Evolutionary conservation across 2,329 filamentous ascomycete genomes (phyloP).

Genomic region (Botrytis galanthina): DNA sequence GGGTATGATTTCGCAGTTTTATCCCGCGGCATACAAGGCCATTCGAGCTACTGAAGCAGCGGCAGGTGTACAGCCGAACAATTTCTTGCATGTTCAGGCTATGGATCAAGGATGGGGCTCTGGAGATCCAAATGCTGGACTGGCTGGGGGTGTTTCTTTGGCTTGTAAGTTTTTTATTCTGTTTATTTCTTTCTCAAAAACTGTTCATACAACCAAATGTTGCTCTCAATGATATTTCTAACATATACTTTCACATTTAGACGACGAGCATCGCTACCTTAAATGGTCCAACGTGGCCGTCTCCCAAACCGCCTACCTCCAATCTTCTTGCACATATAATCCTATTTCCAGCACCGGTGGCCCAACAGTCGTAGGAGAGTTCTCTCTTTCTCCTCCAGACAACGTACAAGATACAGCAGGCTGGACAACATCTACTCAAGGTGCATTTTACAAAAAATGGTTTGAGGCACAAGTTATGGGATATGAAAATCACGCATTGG

Average conservation of each 20-base stretch:
- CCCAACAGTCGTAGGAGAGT: conserved; percentile 58
- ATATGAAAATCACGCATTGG: conserved; percentile 50
- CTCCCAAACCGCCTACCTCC: conserved; percentile 50
- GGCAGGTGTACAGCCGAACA: conserved; percentile 43
- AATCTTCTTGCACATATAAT: conserved; percentile 49
- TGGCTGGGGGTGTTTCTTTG: conserved; percentile 45
- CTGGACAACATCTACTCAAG: conserved; percentile 44
- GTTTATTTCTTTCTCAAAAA: background rate
- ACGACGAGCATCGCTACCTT: conserved; percentile 50
- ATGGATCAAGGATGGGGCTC: conserved; percentile 56
- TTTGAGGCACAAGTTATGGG: conserved; percentile 55
- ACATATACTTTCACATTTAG: background rate
- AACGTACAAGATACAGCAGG: conserved; percentile 46
- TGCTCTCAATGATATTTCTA: background rate
- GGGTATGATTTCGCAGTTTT: conserved; percentile 45
- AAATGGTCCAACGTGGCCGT: conserved; percentile 49
- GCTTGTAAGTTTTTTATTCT: conserved; percentile 45
- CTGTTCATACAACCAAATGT: background rate
- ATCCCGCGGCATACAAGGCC: conserved; percentile 47
- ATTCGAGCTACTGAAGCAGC: conserved; percentile 50
- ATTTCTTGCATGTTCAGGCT: conserved; percentile 53
- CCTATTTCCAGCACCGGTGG: conserved; percentile 40
- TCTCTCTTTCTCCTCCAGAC: conserved; percentile 52
- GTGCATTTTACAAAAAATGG: conserved; percentile 54
- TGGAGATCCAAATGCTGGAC: conserved; percentile 49